phyloP scores from a whole-genome alignment of 768 basidiomycete genomes.

The Pholiota molesta region DNA sequence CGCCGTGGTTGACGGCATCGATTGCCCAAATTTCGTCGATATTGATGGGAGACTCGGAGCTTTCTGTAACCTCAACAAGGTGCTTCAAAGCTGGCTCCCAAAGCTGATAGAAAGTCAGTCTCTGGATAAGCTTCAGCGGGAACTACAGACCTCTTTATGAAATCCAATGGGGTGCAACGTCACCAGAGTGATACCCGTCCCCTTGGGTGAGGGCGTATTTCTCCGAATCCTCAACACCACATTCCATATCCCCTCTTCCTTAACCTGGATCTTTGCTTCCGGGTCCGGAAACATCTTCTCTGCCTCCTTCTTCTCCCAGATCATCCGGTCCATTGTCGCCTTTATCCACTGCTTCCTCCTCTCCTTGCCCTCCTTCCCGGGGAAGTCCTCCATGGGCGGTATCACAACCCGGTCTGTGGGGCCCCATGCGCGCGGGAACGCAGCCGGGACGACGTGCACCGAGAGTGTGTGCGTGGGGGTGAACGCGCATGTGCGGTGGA shows the following conservation, averaged over 20 bases:
- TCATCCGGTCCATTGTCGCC: constrained; percentile 14
- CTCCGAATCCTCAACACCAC: constrained; percentile 24
- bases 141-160: constrained; percentile 27
- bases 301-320: constrained; percentile 21
- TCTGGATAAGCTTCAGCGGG: not conserved
- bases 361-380: constrained; percentile 15
- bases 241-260: constrained; percentile 25
- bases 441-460: constrained; percentile 27
- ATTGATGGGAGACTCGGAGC: constrained; percentile 15
- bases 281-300: constrained; percentile 22
- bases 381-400: constrained; percentile 20
- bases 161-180: constrained; percentile 29
- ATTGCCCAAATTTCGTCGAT: constrained; percentile 31
- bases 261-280: constrained; percentile 7
- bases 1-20: constrained; percentile 29
- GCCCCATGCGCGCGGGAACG: constrained; percentile 23
- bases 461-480: constrained; percentile 25
- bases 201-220: constrained; percentile 13
- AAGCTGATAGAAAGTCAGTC: constrained; percentile 17
- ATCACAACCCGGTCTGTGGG: constrained; percentile 20
- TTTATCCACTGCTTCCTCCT: constrained; percentile 25
- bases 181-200: constrained; percentile 26
- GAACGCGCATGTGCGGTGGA: constrained; percentile 19
- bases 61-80: constrained; percentile 27
- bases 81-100: constrained; percentile 27